Percentiles rank a stretch among this genome's conserved stretches.
phyloP scores from a whole-genome alignment of 1,139 yeast genomes.

The Debaryomyces udenii region DNA sequence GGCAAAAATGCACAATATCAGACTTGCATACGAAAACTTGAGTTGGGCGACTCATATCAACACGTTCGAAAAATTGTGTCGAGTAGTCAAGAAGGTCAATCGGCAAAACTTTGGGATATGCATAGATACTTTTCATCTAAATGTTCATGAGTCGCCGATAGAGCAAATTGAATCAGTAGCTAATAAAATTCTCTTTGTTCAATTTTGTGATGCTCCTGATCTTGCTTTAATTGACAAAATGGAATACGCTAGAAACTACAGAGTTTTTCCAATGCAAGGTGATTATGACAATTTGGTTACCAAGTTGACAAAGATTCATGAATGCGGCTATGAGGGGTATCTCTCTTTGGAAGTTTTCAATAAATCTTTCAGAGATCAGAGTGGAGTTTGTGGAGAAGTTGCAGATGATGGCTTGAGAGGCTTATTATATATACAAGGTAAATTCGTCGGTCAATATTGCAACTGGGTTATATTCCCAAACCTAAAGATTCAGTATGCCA shows the following conservation, averaged over 20 bases:
- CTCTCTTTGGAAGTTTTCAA: slow-evolving; percentile 17
- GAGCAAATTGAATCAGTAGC: slow-evolving; percentile 7
- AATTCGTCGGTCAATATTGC: slow-evolving; percentile 1
- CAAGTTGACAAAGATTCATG: slow-evolving; percentile 7
- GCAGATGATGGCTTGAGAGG: slow-evolving; percentile 17
- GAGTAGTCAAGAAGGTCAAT: slow-evolving; percentile 13
- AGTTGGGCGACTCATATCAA: slow-evolving; percentile 14
- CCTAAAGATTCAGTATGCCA: slow-evolving; percentile 5
- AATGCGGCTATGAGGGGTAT: slow-evolving; percentile 12
- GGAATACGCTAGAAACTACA: slow-evolving; percentile 15
- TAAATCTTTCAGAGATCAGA: slow-evolving; percentile 10
- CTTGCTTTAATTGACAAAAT: slow-evolving; percentile 9
- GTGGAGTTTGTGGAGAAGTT: background rate
- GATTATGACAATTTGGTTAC: slow-evolving; percentile 11
- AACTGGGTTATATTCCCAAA: slow-evolving; percentile 8
- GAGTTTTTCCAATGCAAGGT: slow-evolving; percentile 16
- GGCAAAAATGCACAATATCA: slow-evolving; percentile 12
- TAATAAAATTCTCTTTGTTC: slow-evolving; percentile 14
- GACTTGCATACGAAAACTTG: slow-evolving; percentile 16
- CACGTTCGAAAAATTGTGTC: slow-evolving; percentile 12
- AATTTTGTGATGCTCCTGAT: slow-evolving; percentile 16
- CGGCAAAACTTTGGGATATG: slow-evolving; percentile 17
- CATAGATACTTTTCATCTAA: slow-evolving; percentile 16
- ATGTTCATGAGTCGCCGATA: slow-evolving; percentile 9
- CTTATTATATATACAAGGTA: slow-evolving; percentile 12